These are phyloP conservation scores for Orbilia oligospora DNA, from an alignment of 2,329 filamentous ascomycete species.

Conservation along the genomic window DNA sequence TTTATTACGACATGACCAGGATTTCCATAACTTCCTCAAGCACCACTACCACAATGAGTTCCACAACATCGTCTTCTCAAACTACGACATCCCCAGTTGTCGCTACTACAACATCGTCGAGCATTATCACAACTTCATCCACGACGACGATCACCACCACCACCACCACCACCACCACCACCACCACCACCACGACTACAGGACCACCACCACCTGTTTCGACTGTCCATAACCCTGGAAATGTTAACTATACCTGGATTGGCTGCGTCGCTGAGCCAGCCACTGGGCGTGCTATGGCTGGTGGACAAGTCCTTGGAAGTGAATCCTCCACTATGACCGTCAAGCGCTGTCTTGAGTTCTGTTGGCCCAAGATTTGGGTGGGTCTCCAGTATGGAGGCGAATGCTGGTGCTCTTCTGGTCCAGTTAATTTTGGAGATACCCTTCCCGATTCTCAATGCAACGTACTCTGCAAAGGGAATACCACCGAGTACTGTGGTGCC, in stretches of 20 bases:
- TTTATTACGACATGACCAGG: constrained; percentile 42
- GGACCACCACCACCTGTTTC: constrained; percentile 61
- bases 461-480: constrained; percentile 43
- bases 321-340: constrained; percentile 59
- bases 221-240: constrained; percentile 63
- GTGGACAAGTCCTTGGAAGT: constrained; percentile 36
- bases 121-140: constrained; percentile 2
- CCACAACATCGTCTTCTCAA: constrained; percentile 26
- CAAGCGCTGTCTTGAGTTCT: constrained; percentile 54
- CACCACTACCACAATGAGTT: constrained; percentile 32
- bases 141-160: constrained; percentile 40
- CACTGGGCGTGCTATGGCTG: constrained; percentile 44
- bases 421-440: constrained; percentile 35
- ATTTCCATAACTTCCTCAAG: constrained; percentile 16
- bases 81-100: constrained; percentile 17
- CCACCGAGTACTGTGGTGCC: constrained; percentile 58
- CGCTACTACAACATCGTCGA: constrained; percentile 33
- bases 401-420: constrained; percentile 42
- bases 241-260: constrained; percentile 65
- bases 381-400: constrained; percentile 61
- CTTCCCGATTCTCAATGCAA: constrained; percentile 31
- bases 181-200: constrained; percentile 47
- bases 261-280: constrained; percentile 46
- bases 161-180: constrained; percentile 10
- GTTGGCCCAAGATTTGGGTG: constrained; percentile 38